phyloP scores from a whole-genome alignment of 306 rosid species.

The Oxytropis ochrocephala region DNA sequence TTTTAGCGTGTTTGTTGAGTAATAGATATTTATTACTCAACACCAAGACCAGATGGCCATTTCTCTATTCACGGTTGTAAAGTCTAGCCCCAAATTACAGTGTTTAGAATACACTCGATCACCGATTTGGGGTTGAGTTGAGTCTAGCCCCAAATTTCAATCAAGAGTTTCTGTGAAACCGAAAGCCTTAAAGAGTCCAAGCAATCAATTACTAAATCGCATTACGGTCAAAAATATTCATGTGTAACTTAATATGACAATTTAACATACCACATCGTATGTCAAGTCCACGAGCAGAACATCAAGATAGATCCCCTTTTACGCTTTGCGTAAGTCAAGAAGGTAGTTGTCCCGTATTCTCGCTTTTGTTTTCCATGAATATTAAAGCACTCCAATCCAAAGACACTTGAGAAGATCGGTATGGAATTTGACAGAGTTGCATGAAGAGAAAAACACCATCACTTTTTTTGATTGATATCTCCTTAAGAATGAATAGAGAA shows the following conservation, averaged over 20 bases:
- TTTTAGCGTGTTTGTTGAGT: no score
- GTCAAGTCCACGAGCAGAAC: constrained; percentile 97
- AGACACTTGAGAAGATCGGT: constrained; percentile 71
- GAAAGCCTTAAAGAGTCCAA: not conserved
- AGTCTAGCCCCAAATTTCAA: no score
- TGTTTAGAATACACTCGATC: no score
- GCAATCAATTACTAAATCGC: not conserved
- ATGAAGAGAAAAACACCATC: constrained; percentile 97
- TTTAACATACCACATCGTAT: constrained; percentile 65
- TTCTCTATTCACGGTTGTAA: no score
- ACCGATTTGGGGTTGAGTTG: no score
- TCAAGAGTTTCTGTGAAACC: not conserved
- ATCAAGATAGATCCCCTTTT: constrained; percentile 87
- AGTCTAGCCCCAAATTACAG: no score
- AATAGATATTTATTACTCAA: no score
- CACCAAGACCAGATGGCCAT: no score
- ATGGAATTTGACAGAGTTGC: constrained; percentile 89
- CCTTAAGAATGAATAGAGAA: constrained; percentile 77
- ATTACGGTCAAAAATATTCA: not conserved
- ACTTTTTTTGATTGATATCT: constrained; percentile 68
- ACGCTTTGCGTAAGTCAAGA: constrained; percentile 77
- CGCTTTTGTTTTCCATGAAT: constrained; percentile 96
- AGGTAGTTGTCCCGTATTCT: constrained; percentile 73
- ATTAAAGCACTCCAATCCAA: constrained; percentile 64
- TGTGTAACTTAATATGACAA: no score